Base-by-base conservation (phyloP, 2,329 filamentous ascomycete genomes). In the Boeremia exigua region DNA sequence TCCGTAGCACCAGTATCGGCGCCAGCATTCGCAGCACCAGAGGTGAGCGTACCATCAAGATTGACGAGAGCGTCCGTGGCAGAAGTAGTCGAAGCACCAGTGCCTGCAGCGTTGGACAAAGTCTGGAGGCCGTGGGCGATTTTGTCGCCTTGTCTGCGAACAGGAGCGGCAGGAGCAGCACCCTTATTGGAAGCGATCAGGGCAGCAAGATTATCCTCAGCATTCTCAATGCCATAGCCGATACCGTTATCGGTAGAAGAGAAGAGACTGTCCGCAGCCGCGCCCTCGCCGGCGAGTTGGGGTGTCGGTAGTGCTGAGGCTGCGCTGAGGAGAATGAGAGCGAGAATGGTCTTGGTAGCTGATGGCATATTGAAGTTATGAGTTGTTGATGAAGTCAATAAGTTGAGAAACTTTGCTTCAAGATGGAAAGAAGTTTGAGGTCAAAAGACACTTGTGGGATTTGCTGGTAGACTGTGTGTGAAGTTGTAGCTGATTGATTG, bases 211-310 rank as follows among this genome's bases (percentile, higher is more conserved):
- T 54, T 48, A 5, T 54, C 44, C 15, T 54, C 51, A 25, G 38
- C 38, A 17, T 48, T 17, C 25, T 54, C 45, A 15, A 54, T 6
- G 7, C 44, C 32, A 12, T 54, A 48, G 30, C 51, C 51, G 29
- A 43, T 19, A 10, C 29, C 51, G n/a, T 48, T 38, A 38, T 54
- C 51, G 29, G 37, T 48, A 14, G 11, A 10, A 5, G 51, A 28
- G 30, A 54, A 54, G 12, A 48, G 28, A n/a, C 50, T 54, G 44
- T 54, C 11, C 3, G 27, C 17, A 17, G 37, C 36, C 9, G 17
- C 29, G n/a, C 51, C 51, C 27, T 54, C 51, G 37, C 51, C 51
- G 5, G 43, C 43, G 15, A 48, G 51, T 33, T 54, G 51, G 9
- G 51, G 51, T 6, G 38, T 48, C 9, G 51, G 51, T 5, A 48